Evolutionary conservation across 2,329 filamentous ascomycete genomes (phyloP), one percentile per base, ranked within the genome.

Genomic region (Exophiala xenobiotica): DNA sequence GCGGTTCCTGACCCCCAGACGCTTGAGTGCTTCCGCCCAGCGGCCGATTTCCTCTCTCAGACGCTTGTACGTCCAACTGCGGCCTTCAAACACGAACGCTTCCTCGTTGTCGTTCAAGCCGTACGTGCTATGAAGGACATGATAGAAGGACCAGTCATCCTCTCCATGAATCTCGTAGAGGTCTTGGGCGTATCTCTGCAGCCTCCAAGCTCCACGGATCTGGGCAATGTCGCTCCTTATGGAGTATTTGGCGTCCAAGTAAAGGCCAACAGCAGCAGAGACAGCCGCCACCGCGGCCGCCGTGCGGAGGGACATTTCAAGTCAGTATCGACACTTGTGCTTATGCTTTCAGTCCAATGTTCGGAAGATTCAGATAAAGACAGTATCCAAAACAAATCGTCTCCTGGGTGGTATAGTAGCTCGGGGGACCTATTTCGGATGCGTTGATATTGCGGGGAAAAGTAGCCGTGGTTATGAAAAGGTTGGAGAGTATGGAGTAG

Each of bases 211-310:
- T 7, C 68, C 68, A 9, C 71, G 65, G n/a, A 86, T 67, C 8
- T 64, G 63, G 0, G 63, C 61, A 11, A 86, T 57, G 64, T 90
- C 87, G 61, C 86, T 81, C 33, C 69, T 65, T 43, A 90, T 66
- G 63, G 86, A 81, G 59, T 79, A 83, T 70, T 85, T 88, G 49
- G 81, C 87, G 61, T 90, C 80, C 37, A 87, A 70, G 59, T 88
- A 87, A 14, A 77, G 75, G 37, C 78, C 76, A 7, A 72, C 70
- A 5, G 70, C 70, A 14, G 67, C 61, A 6, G 60, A 61, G 16
- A 62, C 65, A 16, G 63, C 65, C 14, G 62, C 60, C 12, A 56
- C 51, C n/a, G 63, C 61, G 23, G 60, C 60, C 37, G 54, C 50
- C 14, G 46, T 40, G 27, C n/a, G n/a, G n/a, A n/a, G n/a, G n/a